Base-by-base conservation (phyloP, 495 filamentous ascomycete species). In the Cercophora samala region DNA sequence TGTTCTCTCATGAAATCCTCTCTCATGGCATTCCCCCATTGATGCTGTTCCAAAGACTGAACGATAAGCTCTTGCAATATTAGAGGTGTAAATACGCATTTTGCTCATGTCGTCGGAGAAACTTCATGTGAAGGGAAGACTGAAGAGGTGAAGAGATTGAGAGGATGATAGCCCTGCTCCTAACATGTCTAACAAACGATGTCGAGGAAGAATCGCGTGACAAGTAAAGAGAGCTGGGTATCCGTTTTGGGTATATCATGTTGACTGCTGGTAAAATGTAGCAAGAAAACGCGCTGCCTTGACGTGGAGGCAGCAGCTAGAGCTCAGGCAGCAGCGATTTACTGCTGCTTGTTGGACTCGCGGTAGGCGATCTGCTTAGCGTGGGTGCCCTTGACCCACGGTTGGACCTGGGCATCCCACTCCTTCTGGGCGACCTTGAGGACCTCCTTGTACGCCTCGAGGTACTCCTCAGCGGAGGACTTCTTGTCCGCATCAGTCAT, bases 381-480 rank as follows among this genome's bases (percentile, higher is more conserved):
- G 70, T 76, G 74, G 13, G 67, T 67, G 46, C 74, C 75, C 71
- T 75, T 73, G 24, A 76, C 72, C 73, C 74, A 76, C 51, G 70
- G 70, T 66, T 74, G 68, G 22, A 76, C 74, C 62, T 76, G 73
- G 3, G 61, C 64, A 23, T 68, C 63, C 74, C 72, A 78, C 80
- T 91, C 89, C 82, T 92, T 91, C 80, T 91, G 83, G 25, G 88
- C 88, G 54, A 89, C 77, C 82, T 91, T 91, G 67, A 86, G 83
- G 67, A 92, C 76, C 69, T 91, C 89, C 78, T 88, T 87, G 74
- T 87, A 93, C 3, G 86, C 82, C 71, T 90, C 87, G 76, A 80
- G 82, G 77, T 91, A 93, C 63, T 92, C 90, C 74, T 89, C 89
- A 63, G 82, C 80, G 21, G 66, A 80, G 58, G 79, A 82, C 70